These are phyloP conservation scores for Lachnellula occidentalis DNA, from an alignment of 2,329 filamentous ascomycete genomes.

Conservation along the genomic window DNA sequence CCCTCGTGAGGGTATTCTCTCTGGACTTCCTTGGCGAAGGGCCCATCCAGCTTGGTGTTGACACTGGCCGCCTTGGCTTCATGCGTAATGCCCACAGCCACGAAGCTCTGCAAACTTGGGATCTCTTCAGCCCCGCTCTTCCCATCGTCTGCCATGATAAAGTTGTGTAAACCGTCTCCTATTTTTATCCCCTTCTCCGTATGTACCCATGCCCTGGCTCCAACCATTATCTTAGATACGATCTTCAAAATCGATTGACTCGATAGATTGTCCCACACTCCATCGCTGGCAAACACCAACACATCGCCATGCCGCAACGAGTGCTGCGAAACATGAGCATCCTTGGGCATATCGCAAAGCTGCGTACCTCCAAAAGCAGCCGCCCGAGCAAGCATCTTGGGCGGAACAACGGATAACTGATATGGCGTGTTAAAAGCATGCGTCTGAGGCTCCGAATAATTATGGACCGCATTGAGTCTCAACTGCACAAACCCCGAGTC, in stretches of 20 bases:
- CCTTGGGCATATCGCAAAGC: slow-evolving; percentile 75
- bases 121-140: slow-evolving; percentile 31
- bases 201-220: slow-evolving; percentile 67
- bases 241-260: slow-evolving; percentile 82
- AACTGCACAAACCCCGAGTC: slow-evolving; percentile 92
- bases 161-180: slow-evolving; percentile 50
- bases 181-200: slow-evolving; percentile 58
- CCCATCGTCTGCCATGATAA: slow-evolving; percentile 44
- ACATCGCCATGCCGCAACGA: slow-evolving; percentile 84
- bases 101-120: slow-evolving; percentile 62
- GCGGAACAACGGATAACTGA: slow-evolving; percentile 84
- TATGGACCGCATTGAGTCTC: slow-evolving; percentile 77
- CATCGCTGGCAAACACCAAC: slow-evolving; percentile 89
- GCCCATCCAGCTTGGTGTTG: slow-evolving; percentile 77
- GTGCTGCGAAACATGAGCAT: slow-evolving; percentile 75
- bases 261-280: slow-evolving; percentile 92
- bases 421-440: slow-evolving; percentile 98
- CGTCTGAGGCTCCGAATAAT: slow-evolving; percentile 79
- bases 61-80: slow-evolving; percentile 82
- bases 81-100: slow-evolving; percentile 73
- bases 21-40: slow-evolving; percentile 92
- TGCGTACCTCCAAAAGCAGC: slow-evolving; percentile 77
- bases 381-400: slow-evolving; percentile 71
- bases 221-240: slow-evolving; percentile 70
- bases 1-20: slow-evolving; percentile 79